Evolutionary conservation across 768 basidiomycete genomes (phyloP), one percentile per base, ranked within the genome.

Genomic region (Naematelia aurantialba): DNA sequence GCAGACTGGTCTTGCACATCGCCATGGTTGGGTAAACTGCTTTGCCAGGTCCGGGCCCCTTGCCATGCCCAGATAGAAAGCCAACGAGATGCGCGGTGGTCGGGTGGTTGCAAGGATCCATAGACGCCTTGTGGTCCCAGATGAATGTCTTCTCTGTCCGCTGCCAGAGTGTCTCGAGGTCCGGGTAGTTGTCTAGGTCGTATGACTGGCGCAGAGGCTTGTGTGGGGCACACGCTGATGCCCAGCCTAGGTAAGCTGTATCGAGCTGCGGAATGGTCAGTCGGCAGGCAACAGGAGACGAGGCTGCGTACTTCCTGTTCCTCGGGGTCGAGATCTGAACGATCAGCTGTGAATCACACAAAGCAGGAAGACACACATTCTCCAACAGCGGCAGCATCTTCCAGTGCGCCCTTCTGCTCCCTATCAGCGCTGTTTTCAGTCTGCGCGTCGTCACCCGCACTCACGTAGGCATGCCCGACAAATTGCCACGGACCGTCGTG

Each of bases 31-130:
- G 72, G 50, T 57, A 69, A 14, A 75, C 45, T 49, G 69, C 68
- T 59, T 69, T 72, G 42, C 65, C 66, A 22, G 72, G 69, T 22
- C 66, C 63, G n/a, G 70, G 71, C 21, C 74, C 73, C 59, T 75
- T 72, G 1, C 72, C 67, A 30, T 70, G 62, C 3, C 63, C 63
- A 13, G 69, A 68, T 5, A 76, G 58, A 58, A 68, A 67, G 0
- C 75, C 73, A 2, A 65, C 61, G 2, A 69, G 53, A 44, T 75
- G 72, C 17, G 71, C 67, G 26, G 69, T 45, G 14, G 64, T 65
- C 1, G 73, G 75, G 56, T 76, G 72, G 19, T 66, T 50, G 55
- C 75, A 76, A 26, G 74, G 69, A 55, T 75, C 70, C 75, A 75
- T 75, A 0, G 74, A 74, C 64, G 68, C 65, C 54, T 70, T 67